These are phyloP conservation scores for Arctium lappa DNA, from an alignment of 129 eudicot genomes.

Conservation along the genomic window DNA sequence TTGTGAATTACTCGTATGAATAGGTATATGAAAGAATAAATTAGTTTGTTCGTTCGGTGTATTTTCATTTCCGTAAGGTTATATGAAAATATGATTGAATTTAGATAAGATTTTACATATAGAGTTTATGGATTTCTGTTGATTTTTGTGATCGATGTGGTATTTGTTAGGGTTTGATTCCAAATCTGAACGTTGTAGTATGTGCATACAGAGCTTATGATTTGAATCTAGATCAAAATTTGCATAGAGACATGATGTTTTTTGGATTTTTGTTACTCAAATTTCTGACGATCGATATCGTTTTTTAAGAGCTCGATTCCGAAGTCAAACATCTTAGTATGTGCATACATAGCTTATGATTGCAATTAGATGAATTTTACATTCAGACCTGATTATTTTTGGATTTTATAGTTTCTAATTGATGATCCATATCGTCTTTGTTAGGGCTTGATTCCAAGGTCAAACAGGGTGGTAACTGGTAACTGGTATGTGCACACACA, in stretches of 20 bases:
- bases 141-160: background rate
- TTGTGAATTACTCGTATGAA: slow-evolving; percentile 6
- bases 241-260: background rate
- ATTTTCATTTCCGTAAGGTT: slow-evolving; percentile 9
- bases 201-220: background rate
- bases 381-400: background rate
- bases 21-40: background rate
- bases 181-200: background rate
- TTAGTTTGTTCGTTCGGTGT: background rate
- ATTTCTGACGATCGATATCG: background rate
- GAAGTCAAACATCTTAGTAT: background rate
- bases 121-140: background rate
- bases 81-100: slow-evolving; percentile 1
- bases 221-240: background rate
- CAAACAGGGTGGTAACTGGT: background rate
- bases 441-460: slow-evolving; percentile 6
- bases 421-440: background rate
- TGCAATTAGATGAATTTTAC: background rate
- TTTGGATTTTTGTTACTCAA: background rate
- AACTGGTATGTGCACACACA: background rate
- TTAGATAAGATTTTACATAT: background rate
- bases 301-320: background rate
- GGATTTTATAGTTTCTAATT: background rate
- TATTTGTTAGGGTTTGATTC: background rate
- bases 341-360: slow-evolving; percentile 4